These are phyloP conservation scores for Verticillium dahliae DNA, from an alignment of 2,329 filamentous ascomycete species.

Conservation along the genomic window DNA sequence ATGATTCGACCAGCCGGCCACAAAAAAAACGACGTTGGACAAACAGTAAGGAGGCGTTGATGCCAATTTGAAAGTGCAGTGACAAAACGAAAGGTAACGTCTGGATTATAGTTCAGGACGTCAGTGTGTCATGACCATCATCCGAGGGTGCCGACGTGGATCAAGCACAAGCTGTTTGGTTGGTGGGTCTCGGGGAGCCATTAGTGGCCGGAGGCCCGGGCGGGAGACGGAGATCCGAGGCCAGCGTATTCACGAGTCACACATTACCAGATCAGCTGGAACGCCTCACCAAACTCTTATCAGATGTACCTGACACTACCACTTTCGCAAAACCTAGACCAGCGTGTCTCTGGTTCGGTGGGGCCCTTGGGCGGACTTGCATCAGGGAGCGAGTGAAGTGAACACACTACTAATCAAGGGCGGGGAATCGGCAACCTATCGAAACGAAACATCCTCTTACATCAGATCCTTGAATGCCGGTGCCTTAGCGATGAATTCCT, in stretches of 20 bases:
- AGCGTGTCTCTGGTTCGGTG: no score
- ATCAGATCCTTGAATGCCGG: not conserved
- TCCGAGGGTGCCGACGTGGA: not conserved
- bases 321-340: no score
- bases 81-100: not conserved
- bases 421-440: not conserved
- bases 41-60: not conserved
- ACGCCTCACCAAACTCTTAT: no score
- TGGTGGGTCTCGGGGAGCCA: not conserved
- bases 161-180: not conserved
- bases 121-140: not conserved
- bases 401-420: no score
- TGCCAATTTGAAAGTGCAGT: not conserved
- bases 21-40: no score
- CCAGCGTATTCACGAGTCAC: not conserved
- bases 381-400: no score
- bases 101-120: not conserved
- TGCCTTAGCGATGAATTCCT: slow-evolving; percentile 20
- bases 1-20: not conserved
- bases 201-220: not conserved
- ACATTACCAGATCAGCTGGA: no score
- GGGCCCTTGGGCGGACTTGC: no score
- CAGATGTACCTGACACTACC: no score
- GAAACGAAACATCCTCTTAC: not conserved
- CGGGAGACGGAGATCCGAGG: not conserved